Evolutionary conservation across 129 eudicot genomes (phyloP).

Genomic region (Lactuca saligna): DNA sequence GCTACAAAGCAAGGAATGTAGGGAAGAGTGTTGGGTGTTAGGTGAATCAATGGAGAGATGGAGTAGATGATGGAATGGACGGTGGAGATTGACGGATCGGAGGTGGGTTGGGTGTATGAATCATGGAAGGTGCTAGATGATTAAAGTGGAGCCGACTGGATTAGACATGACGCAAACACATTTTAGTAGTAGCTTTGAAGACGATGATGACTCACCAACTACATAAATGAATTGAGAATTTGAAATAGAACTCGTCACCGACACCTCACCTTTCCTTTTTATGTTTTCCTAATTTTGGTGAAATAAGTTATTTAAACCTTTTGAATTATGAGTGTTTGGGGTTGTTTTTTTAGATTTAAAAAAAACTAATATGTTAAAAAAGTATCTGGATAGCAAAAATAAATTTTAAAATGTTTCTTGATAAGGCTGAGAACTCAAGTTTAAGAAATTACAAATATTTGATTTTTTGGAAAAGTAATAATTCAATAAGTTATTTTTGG

Average conservation of each 20-base stretch:
- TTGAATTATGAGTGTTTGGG: too few relatives aligned
- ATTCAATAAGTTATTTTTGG: too few relatives aligned
- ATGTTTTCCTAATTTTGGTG: background rate
- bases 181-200: slow-evolving; percentile 30
- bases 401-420: too few relatives aligned
- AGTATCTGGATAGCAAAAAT: too few relatives aligned
- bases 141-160: slow-evolving; percentile 24
- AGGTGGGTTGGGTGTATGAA: slow-evolving; percentile 18
- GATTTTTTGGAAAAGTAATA: too few relatives aligned
- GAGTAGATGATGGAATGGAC: slow-evolving; percentile 19
- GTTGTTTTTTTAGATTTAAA: too few relatives aligned
- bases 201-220: slow-evolving; percentile 11
- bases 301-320: too few relatives aligned
- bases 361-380: too few relatives aligned
- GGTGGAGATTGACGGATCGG: slow-evolving; percentile 33
- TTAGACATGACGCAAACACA: slow-evolving; percentile 29
- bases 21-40: slow-evolving; percentile 17
- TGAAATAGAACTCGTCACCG: background rate
- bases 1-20: slow-evolving; percentile 11
- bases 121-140: slow-evolving; percentile 25
- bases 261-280: slow-evolving; percentile 4
- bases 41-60: slow-evolving; percentile 21
- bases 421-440: too few relatives aligned
- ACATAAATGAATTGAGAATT: background rate
- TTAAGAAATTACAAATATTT: too few relatives aligned